Evolutionary conservation across 768 basidiomycete species (phyloP).

Genomic region (Dendrothele bispora): DNA sequence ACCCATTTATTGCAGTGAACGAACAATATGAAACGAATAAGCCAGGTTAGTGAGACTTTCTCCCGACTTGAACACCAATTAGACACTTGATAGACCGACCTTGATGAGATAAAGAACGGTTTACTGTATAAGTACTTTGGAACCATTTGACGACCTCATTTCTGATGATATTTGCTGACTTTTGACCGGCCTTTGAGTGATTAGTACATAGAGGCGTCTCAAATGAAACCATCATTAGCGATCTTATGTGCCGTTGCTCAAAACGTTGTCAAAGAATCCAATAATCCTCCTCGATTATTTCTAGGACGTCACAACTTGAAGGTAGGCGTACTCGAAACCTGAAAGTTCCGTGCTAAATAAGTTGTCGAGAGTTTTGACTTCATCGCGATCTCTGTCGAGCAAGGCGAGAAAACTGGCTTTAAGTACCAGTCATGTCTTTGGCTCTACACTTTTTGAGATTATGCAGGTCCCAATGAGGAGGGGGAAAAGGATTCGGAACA

Average conservation of each 20-base stretch:
- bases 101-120: too few relatives aligned
- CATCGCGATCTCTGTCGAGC: slow-evolving; percentile 93
- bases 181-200: too few relatives aligned
- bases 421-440: slow-evolving; percentile 99
- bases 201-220: too few relatives aligned
- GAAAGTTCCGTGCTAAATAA: slow-evolving; percentile 88
- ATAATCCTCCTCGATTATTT: slow-evolving; percentile 97
- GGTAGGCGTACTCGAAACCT: slow-evolving; percentile 93
- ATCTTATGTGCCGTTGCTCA: slow-evolving; percentile 99
- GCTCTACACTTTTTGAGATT: slow-evolving; percentile 97
- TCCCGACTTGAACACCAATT: too few relatives aligned
- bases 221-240: slow-evolving; percentile 92
- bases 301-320: slow-evolving; percentile 97
- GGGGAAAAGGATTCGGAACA: not conserved
- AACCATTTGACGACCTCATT: too few relatives aligned
- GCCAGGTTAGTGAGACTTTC: too few relatives aligned
- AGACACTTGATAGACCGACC: too few relatives aligned
- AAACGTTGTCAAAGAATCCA: slow-evolving; percentile 84
- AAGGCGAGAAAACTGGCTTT: slow-evolving; percentile 94
- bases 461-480: slow-evolving; percentile 89
- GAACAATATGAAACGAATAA: too few relatives aligned
- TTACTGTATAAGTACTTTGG: too few relatives aligned
- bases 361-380: slow-evolving; percentile 88
- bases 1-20: too few relatives aligned
- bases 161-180: too few relatives aligned